phyloP scores from a whole-genome alignment of 192 early-diverging fungal species.

The Coemansia sp. region DNA sequence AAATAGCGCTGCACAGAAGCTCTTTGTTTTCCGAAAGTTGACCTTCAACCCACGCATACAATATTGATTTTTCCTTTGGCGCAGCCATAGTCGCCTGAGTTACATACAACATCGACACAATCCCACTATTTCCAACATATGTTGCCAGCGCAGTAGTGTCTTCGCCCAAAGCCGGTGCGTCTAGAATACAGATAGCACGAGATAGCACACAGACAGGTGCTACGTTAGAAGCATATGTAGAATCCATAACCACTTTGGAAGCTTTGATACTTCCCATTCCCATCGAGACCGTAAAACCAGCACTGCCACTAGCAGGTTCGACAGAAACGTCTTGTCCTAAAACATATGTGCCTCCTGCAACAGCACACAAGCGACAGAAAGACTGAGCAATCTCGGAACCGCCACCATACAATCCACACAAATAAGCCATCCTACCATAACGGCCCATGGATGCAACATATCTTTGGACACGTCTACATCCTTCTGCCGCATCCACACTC shows the following conservation, averaged over 20 bases:
- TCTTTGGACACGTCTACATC: constrained; percentile 62
- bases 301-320: constrained; percentile 23
- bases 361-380: constrained; percentile 87
- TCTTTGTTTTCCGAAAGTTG: constrained; percentile 3
- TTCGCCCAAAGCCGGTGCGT: constrained; percentile 40
- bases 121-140: constrained; percentile 7
- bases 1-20: constrained; percentile 13
- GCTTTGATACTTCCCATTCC: constrained; percentile 44
- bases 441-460: constrained; percentile 81
- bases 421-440: constrained; percentile 78
- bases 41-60: constrained; percentile 29
- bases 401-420: constrained; percentile 83
- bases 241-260: constrained; percentile 53
- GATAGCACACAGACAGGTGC: constrained; percentile 15
- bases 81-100: constrained; percentile 31
- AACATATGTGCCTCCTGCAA: constrained; percentile 89
- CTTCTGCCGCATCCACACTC: constrained; percentile 56
- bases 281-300: constrained; percentile 42
- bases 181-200: constrained; percentile 53
- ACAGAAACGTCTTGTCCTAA: constrained; percentile 57
- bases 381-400: constrained; percentile 87
- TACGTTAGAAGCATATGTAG: constrained; percentile 56
- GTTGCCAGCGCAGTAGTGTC: constrained; percentile 24
- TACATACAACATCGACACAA: constrained; percentile 36
- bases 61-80: constrained; percentile 21